Base-by-base conservation (phyloP, 2,329 filamentous ascomycete species). In the Ascosphaera apis region DNA sequence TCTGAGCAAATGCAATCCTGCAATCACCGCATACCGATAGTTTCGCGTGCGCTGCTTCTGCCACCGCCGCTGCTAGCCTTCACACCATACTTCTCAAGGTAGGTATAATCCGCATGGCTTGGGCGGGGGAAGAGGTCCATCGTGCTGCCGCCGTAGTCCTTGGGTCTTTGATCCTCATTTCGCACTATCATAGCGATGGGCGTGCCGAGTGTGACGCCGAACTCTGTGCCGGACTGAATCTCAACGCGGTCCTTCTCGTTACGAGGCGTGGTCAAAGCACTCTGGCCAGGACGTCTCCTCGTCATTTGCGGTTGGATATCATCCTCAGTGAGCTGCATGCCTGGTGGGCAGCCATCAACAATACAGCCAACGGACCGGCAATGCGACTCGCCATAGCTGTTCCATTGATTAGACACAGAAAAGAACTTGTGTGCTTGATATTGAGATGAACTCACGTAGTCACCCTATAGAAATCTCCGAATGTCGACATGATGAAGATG, bases 251-350 rank as follows among this genome's bases (percentile, higher is more conserved):
- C 88, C 56, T 86, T 86, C 59, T 95, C 86, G 55, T 93, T 72
- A 46, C 88, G 72, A 13, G 86, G 86, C 1, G 88, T 95, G 2
- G 83, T 91, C 49, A 95, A 77, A 42, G 74, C 72, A 46, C 73
- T 81, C 58, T 98, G 86, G 32, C 86, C 86, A 3, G 86, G 86
- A 40, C 86, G 70, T 41, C 86, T 71, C 44, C 86, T 76, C 43
- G 77, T 91, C 70, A 95, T 80, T 60, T 93, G 83, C 34, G 83
- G 83, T 60, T 98, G 86, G 52, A 95, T 91, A 51, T 91, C 81
- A 37, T 63, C 65, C 57, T 92, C 84, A 42, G 71, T 77, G 54
- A 95, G 72, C 48, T 74, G 63, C 66, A 95, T 76, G 48, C 81
- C 80, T 11, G 88, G 84, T 25, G 86, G 88, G 51, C 73, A 79